phyloP scores from a whole-genome alignment of 305 asterid genomes.

The Fraxinus nigra region DNA sequence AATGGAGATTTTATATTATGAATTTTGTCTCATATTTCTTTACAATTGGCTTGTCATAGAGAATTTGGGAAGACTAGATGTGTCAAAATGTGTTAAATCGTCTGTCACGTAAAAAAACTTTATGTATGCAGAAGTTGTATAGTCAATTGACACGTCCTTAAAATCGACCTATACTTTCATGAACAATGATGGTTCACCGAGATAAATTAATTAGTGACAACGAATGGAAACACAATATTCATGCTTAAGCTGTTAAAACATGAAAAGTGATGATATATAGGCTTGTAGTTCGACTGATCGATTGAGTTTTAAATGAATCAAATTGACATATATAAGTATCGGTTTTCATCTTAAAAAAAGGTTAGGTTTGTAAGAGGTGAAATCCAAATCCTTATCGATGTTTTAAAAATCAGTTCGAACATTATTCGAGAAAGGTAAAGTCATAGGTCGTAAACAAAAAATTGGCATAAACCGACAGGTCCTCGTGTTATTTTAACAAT shows the following conservation, averaged over 20 bases:
- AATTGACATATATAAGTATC: too few relatives aligned
- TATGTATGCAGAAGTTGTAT: background rate
- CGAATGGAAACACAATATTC: background rate
- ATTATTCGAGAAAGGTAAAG: background rate
- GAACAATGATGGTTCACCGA: background rate
- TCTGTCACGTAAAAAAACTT: background rate
- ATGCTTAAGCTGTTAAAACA: background rate
- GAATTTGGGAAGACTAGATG: background rate
- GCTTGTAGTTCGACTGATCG: background rate
- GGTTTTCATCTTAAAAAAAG: too few relatives aligned
- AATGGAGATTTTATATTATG: too few relatives aligned
- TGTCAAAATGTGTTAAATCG: background rate
- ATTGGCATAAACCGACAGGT: background rate
- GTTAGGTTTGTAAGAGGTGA: background rate
- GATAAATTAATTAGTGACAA: background rate
- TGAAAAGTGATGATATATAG: background rate
- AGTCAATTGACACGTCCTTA: background rate
- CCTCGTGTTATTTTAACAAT: background rate
- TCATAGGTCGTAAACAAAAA: background rate
- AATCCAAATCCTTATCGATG: background rate
- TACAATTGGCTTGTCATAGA: background rate
- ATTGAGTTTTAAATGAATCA: too few relatives aligned
- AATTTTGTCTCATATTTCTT: too few relatives aligned
- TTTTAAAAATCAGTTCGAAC: background rate
- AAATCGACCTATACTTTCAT: background rate